A percentile compares a stretch with the other conserved stretches of the same genome.
Conservation (phyloP, 176 grass and related monocot species). For the Cenchrus americanus region DNA sequence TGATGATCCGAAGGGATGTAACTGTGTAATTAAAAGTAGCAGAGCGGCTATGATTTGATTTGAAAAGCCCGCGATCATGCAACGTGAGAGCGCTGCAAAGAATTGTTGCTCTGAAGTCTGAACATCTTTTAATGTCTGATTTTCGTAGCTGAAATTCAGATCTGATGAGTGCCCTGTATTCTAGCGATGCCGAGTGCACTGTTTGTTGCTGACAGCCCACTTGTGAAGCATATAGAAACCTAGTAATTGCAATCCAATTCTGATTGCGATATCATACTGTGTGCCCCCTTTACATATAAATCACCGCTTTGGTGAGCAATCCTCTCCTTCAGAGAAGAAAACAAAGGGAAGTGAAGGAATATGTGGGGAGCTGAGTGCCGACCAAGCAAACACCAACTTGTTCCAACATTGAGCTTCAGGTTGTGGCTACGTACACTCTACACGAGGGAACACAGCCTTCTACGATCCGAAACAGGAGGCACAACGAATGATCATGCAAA, state of each 20-base stretch:
- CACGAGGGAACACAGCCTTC: too few relatives aligned
- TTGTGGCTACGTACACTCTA: too few relatives aligned
- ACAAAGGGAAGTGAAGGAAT: background rate
- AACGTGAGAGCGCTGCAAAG: background rate
- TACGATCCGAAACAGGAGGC: too few relatives aligned
- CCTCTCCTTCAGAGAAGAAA: background rate
- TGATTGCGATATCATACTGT: background rate
- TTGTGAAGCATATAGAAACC: background rate
- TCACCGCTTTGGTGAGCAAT: background rate
- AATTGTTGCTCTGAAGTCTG: background rate
- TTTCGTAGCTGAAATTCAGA: background rate
- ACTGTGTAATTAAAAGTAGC: background rate
- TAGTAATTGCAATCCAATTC: background rate
- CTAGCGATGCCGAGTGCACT: background rate
- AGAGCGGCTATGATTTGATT: background rate
- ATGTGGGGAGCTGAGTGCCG: too few relatives aligned
- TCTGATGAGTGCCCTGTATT: background rate
- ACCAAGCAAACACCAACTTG: too few relatives aligned
- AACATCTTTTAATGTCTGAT: background rate
- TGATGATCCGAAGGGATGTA: background rate
- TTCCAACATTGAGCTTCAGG: too few relatives aligned
- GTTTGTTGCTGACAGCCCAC: background rate
- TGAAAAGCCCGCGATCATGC: background rate
- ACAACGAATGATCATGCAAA: too few relatives aligned
- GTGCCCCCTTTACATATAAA: background rate